These are phyloP conservation scores for Mycena amicta DNA, from an alignment of 768 basidiomycete species.

Conservation along the genomic window DNA sequence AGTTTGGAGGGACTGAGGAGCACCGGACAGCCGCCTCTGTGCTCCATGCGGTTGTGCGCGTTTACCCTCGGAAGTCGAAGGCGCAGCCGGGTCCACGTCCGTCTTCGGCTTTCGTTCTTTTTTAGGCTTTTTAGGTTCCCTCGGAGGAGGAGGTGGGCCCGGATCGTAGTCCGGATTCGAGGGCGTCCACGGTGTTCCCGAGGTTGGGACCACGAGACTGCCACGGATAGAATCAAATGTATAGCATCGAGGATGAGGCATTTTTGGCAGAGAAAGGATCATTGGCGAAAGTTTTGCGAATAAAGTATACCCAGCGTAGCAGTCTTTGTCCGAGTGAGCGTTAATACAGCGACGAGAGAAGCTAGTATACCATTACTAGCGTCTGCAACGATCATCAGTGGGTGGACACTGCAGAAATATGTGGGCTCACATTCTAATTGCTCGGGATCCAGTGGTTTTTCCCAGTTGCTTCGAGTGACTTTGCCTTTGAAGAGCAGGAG, in stretches of 20 bases:
- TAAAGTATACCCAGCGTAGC: constrained; percentile 61
- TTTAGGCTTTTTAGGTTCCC: constrained; percentile 27
- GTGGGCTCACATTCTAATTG: constrained; percentile 64
- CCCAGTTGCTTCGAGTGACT: constrained; percentile 74
- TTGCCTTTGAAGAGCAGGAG: constrained; percentile 58
- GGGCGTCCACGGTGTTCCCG: constrained; percentile 53
- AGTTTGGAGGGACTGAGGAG: too few species aligned
- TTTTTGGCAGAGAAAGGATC: constrained; percentile 35
- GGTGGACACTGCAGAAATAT: constrained; percentile 5
- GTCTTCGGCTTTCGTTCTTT: not conserved
- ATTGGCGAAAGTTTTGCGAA: constrained; percentile 51
- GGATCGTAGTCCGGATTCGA: constrained; percentile 73
- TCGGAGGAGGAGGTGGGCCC: constrained; percentile 63
- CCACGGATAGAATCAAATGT: constrained; percentile 59
- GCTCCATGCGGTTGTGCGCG: too few species aligned
- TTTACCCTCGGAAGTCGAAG: too few species aligned
- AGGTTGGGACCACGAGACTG: constrained; percentile 39
- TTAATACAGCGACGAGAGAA: constrained; percentile 51
- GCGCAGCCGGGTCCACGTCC: too few species aligned
- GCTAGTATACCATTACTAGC: constrained; percentile 15
- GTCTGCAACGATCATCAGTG: constrained; percentile 14
- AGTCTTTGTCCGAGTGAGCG: constrained; percentile 72
- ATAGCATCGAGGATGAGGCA: constrained; percentile 49
- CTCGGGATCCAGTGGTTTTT: constrained; percentile 40
- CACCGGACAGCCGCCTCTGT: too few species aligned